Conservation (phyloP, 768 basidiomycete species). For the Glaciozyma antarctica region DNA sequence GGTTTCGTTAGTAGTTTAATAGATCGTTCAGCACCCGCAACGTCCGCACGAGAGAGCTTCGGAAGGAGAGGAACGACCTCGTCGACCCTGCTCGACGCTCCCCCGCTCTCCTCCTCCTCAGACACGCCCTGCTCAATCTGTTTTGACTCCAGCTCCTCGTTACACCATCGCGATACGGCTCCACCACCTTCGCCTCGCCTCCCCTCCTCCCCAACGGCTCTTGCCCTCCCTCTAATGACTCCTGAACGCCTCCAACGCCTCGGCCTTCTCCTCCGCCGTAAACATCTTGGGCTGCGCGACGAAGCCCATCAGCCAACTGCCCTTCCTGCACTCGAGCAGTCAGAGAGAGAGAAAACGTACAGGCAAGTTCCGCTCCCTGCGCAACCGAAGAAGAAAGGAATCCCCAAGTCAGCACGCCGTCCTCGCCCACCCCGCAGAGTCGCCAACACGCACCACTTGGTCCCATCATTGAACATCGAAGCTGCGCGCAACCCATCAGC, state of each 20-base stretch:
- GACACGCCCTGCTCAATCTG: too few species aligned
- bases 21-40: too few species aligned
- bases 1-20: too few species aligned
- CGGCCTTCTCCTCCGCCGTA: constrained; percentile 34
- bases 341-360: constrained; percentile 29
- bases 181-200: neutral
- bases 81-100: too few species aligned
- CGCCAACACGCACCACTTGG: constrained; percentile 71
- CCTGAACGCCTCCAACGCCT: constrained; percentile 23
- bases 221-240: constrained; percentile 15
- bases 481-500: constrained; percentile 45
- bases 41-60: too few species aligned
- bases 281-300: constrained; percentile 30
- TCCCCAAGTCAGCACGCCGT: neutral
- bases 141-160: neutral
- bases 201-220: neutral
- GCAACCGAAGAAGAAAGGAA: neutral
- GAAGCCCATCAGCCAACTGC: neutral
- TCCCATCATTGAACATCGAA: constrained; percentile 73
- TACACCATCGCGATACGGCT: neutral
- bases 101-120: too few species aligned
- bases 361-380: constrained; percentile 43
- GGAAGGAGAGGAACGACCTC: too few species aligned
- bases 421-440: neutral
- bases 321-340: neutral